Conservation (phyloP, 1,139 yeast genomes). For the Candida smagusa region DNA sequence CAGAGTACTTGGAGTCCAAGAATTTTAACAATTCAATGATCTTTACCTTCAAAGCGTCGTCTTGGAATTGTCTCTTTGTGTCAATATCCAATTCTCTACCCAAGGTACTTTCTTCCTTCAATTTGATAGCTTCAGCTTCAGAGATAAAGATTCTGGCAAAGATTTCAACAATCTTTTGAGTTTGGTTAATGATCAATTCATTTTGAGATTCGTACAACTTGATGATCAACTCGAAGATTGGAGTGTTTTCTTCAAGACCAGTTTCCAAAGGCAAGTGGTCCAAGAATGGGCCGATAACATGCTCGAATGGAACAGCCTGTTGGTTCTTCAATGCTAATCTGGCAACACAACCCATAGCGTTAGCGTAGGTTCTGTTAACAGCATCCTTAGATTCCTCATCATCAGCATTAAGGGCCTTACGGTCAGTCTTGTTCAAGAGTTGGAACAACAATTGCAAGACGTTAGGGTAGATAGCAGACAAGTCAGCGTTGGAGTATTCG, state of each 20-base stretch:
- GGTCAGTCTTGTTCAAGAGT: constrained; percentile 74
- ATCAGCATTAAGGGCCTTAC: constrained; percentile 57
- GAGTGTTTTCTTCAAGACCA: constrained; percentile 90
- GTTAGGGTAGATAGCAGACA: constrained; percentile 61
- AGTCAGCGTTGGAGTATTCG: constrained; percentile 56
- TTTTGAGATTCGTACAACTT: constrained; percentile 66
- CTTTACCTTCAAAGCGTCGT: constrained; percentile 58
- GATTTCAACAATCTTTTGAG: constrained; percentile 63
- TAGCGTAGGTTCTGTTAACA: constrained; percentile 82
- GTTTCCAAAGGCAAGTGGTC: constrained; percentile 81
- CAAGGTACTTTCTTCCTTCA: constrained; percentile 68
- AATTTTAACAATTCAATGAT: constrained; percentile 71
- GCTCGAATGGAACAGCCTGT: constrained; percentile 72
- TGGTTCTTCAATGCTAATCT: constrained; percentile 80
- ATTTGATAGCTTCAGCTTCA: constrained; percentile 67
- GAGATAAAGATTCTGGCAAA: constrained; percentile 70
- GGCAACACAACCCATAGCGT: constrained; percentile 96
- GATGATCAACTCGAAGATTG: constrained; percentile 77
- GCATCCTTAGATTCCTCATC: constrained; percentile 82
- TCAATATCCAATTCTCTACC: constrained; percentile 83
- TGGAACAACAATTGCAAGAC: constrained; percentile 77
- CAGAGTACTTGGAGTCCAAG: constrained; percentile 49
- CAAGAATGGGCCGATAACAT: constrained; percentile 73
- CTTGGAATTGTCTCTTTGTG: constrained; percentile 73
- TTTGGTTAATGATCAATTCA: constrained; percentile 51